Base-by-base conservation (phyloP, 2,329 filamentous ascomycete genomes). In the Piedraia hortae region DNA sequence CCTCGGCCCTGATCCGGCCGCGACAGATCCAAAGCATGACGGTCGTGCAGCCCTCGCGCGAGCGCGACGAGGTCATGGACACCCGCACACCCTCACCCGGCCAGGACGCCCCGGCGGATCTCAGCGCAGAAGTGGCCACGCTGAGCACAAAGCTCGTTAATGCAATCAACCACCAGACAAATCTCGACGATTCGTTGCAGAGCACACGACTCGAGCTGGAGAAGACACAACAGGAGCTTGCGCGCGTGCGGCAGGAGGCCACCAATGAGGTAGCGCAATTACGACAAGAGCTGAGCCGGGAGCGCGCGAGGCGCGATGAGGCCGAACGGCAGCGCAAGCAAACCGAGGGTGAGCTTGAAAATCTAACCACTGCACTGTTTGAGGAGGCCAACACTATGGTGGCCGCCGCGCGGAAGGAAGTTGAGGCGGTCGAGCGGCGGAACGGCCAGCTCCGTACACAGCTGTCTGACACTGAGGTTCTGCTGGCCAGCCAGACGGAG, bases 381-480 rank as follows among this genome's bases (percentile, higher is more conserved):
- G 78, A 93, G 41, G 82, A 97, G 52, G 85, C 85, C 21, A 93
- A 97, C 50, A 80, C 72, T 46, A 93, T 97, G 82, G 85, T 97
- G 23, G 74, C 82, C 18, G 66, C 64, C 9, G 82, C 82, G 16
- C 75, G 89, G 28, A 66, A 62, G 31, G 77, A 91, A 34, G 70
- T 77, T 16, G 78, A 91, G 32, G 58, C 60, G 4, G 67, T 78
- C 26, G 72, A 71, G 38, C 37, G 34, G 29, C 75, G 75, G 41
- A 89, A 85, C 36, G 77, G 90, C 26, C 75, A 88, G 45, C 58
- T 93, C 22, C 73, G 65, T 37, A 59, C 69, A 12, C 80, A 93
- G 44, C 55, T 97, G 23, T 64, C 64, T 25, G 82, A 97, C 41
- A 82, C 74, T 0, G 78, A 93, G 45, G 57, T 61, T 12, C 58